Conservation (phyloP, 345 rosid genomes). For the Turritis glabra region DNA sequence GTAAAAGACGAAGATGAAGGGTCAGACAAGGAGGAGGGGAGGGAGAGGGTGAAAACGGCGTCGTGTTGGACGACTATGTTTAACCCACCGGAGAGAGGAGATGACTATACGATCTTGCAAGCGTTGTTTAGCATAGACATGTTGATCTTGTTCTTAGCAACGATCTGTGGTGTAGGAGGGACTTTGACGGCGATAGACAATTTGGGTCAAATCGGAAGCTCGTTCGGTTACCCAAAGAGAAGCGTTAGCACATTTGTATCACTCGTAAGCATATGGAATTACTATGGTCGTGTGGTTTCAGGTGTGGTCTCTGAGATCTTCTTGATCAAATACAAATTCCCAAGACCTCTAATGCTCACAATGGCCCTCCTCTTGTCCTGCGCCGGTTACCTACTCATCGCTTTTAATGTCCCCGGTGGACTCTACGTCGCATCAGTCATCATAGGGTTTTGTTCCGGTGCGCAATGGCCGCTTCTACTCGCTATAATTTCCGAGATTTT, state of each 20-base stretch:
- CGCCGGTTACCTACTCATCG: constrained; percentile 49
- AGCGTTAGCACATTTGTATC: constrained; percentile 52
- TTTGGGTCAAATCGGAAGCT: constrained; percentile 49
- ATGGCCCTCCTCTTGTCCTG: constrained; percentile 44
- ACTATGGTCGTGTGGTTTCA: constrained; percentile 52
- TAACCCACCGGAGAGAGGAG: constrained; percentile 49
- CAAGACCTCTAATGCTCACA: constrained; percentile 49
- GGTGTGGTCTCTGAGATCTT: constrained; percentile 53
- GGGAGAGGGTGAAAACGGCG: constrained; percentile 27
- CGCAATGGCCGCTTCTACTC: constrained; percentile 49
- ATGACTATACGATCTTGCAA: constrained; percentile 55
- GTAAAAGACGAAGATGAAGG: not conserved
- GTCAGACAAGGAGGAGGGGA: not conserved
- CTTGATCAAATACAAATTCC: constrained; percentile 47
- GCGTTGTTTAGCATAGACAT: constrained; percentile 59
- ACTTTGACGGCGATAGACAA: constrained; percentile 50
- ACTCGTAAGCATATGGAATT: constrained; percentile 61
- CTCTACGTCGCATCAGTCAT: constrained; percentile 53
- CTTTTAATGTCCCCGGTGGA: constrained; percentile 51
- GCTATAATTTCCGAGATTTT: constrained; percentile 59
- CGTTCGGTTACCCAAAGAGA: constrained; percentile 46
- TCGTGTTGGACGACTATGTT: constrained; percentile 20
- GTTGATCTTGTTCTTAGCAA: constrained; percentile 51
- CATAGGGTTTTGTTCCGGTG: constrained; percentile 56
- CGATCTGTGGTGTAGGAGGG: constrained; percentile 53